Percentiles rank a stretch among this genome's conserved stretches.
Evolutionary conservation across 805 yeast genomes (phyloP).

Genomic region (Yarrowia bubula): DNA sequence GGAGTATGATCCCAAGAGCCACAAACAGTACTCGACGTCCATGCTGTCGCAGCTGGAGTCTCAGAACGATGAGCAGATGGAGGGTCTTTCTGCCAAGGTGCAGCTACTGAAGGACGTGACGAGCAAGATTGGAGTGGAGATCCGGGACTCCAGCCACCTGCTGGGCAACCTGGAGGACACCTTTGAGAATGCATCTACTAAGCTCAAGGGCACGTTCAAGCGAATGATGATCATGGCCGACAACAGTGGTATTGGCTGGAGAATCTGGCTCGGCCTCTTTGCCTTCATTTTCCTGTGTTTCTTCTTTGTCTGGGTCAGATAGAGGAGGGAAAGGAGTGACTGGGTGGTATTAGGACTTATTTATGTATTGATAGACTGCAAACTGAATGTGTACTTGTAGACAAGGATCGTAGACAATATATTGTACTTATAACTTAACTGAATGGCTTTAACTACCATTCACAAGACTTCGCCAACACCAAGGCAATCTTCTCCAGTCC

Average conservation of each 20-base stretch:
- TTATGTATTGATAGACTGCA: slow-evolving; percentile 20
- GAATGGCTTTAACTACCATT: slow-evolving; percentile 46
- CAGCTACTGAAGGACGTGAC: slow-evolving; percentile 51
- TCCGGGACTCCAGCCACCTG: slow-evolving; percentile 52
- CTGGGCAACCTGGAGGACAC: slow-evolving; percentile 46
- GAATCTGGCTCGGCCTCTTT: slow-evolving; percentile 54
- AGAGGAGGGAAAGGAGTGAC: neutral
- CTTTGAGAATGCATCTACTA: slow-evolving; percentile 48
- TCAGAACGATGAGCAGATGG: slow-evolving; percentile 61
- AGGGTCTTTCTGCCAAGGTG: slow-evolving; percentile 54
- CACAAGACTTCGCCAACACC: slow-evolving; percentile 53
- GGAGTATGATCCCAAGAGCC: slow-evolving; percentile 22
- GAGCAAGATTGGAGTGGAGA: slow-evolving; percentile 59
- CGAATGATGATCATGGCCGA: slow-evolving; percentile 65
- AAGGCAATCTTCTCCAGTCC: slow-evolving; percentile 60
- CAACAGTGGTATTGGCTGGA: slow-evolving; percentile 60
- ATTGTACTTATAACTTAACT: neutral
- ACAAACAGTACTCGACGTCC: slow-evolving; percentile 20
- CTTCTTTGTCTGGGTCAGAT: slow-evolving; percentile 36
- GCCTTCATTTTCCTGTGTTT: slow-evolving; percentile 51
- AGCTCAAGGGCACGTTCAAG: slow-evolving; percentile 52
- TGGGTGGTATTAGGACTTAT: neutral
- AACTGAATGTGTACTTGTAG: neutral
- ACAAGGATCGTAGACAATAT: neutral
- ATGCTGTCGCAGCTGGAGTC: slow-evolving; percentile 60